A percentile compares a stretch with the other conserved stretches of the same genome.
phyloP scores from a whole-genome alignment of 2,329 filamentous ascomycete species.

The Dothideomycetes sp. region DNA sequence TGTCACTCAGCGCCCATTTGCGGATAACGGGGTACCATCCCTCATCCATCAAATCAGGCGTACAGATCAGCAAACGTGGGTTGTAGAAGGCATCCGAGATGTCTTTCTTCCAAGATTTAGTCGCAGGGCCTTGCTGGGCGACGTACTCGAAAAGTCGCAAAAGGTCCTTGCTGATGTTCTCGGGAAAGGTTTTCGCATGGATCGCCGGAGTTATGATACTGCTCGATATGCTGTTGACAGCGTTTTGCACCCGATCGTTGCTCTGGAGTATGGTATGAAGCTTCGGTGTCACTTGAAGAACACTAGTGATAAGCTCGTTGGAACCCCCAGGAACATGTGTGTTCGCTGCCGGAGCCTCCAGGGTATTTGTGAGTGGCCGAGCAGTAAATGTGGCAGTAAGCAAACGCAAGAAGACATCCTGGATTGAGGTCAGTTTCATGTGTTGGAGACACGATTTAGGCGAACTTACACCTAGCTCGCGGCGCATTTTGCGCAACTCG shows the following conservation, averaged over 20 bases:
- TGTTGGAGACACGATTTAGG: background rate
- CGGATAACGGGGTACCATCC: constrained; percentile 77
- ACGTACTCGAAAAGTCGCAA: constrained; percentile 69
- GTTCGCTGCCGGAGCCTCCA: constrained; percentile 34
- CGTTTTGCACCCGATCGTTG: constrained; percentile 69
- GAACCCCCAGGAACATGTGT: constrained; percentile 34
- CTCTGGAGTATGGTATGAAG: constrained; percentile 78
- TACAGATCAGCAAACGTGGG: constrained; percentile 68
- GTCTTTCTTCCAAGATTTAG: constrained; percentile 90
- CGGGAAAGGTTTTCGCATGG: constrained; percentile 76
- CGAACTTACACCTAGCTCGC: constrained; percentile 68
- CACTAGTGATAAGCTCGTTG: constrained; percentile 63
- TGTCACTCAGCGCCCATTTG: constrained; percentile 79
- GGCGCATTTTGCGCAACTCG: constrained; percentile 83
- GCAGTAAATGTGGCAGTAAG: constrained; percentile 92
- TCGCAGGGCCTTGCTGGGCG: constrained; percentile 64
- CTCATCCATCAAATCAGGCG: constrained; percentile 54
- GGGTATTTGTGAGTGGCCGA: constrained; percentile 31
- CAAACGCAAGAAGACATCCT: constrained; percentile 83
- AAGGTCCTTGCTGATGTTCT: constrained; percentile 65
- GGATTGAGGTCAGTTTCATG: constrained; percentile 22
- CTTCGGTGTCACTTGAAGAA: constrained; percentile 69
- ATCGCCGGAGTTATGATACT: constrained; percentile 76
- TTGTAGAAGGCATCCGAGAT: constrained; percentile 89
- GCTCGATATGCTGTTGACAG: constrained; percentile 70